Base-by-base conservation (phyloP, 352 stramenopile species). In the Pythium vanterpoolii region DNA sequence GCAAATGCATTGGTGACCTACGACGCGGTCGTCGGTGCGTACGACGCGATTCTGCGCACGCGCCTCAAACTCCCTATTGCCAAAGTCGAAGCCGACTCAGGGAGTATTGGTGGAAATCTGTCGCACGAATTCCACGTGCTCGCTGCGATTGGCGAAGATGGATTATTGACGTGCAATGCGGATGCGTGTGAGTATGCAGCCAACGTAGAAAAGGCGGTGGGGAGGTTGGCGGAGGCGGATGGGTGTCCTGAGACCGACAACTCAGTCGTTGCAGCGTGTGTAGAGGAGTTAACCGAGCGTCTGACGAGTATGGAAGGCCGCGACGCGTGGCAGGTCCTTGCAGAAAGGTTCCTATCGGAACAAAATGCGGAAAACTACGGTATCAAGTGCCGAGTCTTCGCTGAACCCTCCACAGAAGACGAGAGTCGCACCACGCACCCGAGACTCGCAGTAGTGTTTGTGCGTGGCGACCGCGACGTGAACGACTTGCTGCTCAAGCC, bases 61-160 rank as follows among this genome's bases (percentile, higher is more conserved):
- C 78, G 77, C 14, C 69, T 96, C 16, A 71, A 79, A 44, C 56
- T 96, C 21, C 73, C 74, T 19, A 79, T 94, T 14, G 87, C 76
- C 49, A 76, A 90, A 30, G 88, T 96, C 40, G 77, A 93, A 45
- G 87, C 88, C 7, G 88, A 96, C 58, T 90, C 84, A 10, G 88
- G 88, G 38, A 88, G 76, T 60, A 96, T 96, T 71, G 88, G 88
- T 23, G 88, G 88, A 24, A 95, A 89, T 62, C 56, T 94, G 27
- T 95, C 88, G 40, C 88, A 96, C 57, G 88, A 96, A 54, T 96
- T 96, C 64, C 87, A 96, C 56, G 85, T 96, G 48, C 64, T 95
- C 5, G 80, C 86, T 6, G 73, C 78, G 23, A 71, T 96, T 28
- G 88, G 88, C 9, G 88, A 96, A 72, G 88, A 96, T 53, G 77